Percentiles rank a stretch among this genome's conserved stretches.
phyloP scores from a whole-genome alignment of 2,329 filamentous ascomycete species.

The Penicillium sclerotiorum region DNA sequence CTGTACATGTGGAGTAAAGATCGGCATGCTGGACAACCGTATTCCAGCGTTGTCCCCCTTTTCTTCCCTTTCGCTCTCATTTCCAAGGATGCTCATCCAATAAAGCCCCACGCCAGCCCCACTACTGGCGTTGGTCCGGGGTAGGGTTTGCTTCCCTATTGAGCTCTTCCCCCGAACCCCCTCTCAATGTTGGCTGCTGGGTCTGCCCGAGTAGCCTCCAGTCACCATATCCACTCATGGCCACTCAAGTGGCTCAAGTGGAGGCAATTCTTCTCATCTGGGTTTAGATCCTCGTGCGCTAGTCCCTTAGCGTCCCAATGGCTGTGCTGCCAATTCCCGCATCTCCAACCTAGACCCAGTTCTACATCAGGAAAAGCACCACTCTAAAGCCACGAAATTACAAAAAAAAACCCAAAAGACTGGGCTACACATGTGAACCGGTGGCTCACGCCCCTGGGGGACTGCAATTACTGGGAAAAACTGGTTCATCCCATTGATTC shows the following conservation, averaged over 20 bases:
- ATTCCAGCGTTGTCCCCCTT: not conserved
- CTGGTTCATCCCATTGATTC: not conserved
- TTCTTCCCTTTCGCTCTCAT: too few relatives aligned
- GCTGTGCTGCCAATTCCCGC: not conserved
- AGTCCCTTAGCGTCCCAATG: not conserved
- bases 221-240: not conserved
- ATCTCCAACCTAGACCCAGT: not conserved
- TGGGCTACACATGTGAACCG: constrained; percentile 2
- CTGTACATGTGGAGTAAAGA: constrained; percentile 2
- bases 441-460: constrained; percentile 1
- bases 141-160: constrained; percentile 4
- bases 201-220: not conserved
- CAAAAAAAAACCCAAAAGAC: not conserved
- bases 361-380: not conserved
- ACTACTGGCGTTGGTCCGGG: constrained; percentile 3
- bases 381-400: not conserved
- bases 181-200: not conserved
- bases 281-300: not conserved
- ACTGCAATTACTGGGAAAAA: not conserved
- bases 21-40: not conserved
- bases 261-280: not conserved
- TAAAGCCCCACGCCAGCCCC: not conserved
- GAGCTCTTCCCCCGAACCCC: constrained; percentile 4
- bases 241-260: not conserved
- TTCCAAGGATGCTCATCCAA: not conserved